Conservation (phyloP, 495 filamentous ascomycete species). For the Polyplosphaeria fusca region DNA sequence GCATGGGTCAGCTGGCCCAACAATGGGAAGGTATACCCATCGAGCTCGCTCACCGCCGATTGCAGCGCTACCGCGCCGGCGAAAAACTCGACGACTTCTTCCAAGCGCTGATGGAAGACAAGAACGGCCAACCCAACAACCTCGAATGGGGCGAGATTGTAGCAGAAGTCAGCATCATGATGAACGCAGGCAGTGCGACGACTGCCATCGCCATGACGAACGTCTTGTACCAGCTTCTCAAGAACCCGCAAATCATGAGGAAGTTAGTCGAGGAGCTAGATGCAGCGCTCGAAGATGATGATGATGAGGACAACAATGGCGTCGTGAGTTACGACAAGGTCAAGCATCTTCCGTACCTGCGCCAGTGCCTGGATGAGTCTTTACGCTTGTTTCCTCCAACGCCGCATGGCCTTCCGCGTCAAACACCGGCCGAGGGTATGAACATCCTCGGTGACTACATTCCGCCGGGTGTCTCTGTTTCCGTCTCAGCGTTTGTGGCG, state of each 20-base stretch:
- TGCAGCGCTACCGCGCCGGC: slow-evolving; percentile 44
- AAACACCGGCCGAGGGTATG: slow-evolving; percentile 32
- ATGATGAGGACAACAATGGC: slow-evolving; percentile 22
- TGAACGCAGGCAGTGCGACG: slow-evolving; percentile 36
- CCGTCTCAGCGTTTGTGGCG: slow-evolving; percentile 27
- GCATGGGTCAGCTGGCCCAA: slow-evolving; percentile 28
- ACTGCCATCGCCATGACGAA: slow-evolving; percentile 37
- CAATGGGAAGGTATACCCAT: slow-evolving; percentile 41
- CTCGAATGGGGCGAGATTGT: slow-evolving; percentile 38
- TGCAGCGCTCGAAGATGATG: slow-evolving; percentile 34
- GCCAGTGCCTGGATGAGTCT: slow-evolving; percentile 45
- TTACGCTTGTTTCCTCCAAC: slow-evolving; percentile 37
- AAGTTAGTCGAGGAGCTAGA: slow-evolving; percentile 28
- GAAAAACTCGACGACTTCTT: slow-evolving; percentile 59
- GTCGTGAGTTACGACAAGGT: slow-evolving; percentile 49
- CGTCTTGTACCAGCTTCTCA: slow-evolving; percentile 32
- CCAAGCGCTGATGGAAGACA: slow-evolving; percentile 54
- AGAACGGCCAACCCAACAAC: slow-evolving; percentile 40
- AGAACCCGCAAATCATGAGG: slow-evolving; percentile 21
- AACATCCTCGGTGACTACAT: slow-evolving; percentile 33
- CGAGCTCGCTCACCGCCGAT: slow-evolving; percentile 12
- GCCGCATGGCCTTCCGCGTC: slow-evolving; percentile 29
- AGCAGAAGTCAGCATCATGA: slow-evolving; percentile 38
- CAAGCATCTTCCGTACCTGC: slow-evolving; percentile 37
- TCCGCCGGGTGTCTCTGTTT: slow-evolving; percentile 31